Conservation (phyloP, 164 flowering plant genomes). For the Houttuynia cordata region DNA sequence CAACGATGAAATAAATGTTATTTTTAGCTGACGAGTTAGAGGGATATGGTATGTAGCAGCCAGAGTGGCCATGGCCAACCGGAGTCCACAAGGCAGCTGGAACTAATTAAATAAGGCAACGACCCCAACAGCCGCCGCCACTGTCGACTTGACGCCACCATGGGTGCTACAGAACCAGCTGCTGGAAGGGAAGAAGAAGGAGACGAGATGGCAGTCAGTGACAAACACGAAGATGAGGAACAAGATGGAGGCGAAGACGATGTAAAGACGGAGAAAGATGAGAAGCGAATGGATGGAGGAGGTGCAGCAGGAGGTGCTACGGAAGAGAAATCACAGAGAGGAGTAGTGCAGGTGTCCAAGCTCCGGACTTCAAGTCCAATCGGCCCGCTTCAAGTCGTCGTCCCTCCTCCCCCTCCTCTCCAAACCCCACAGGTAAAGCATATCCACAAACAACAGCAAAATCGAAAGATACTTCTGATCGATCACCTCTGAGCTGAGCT, state of each 20-base stretch:
- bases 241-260: background rate
- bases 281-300: background rate
- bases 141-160: background rate
- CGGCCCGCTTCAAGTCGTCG: conserved; percentile 4
- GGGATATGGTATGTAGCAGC: too few relatives aligned
- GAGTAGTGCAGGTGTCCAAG: conserved; percentile 1
- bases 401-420: background rate
- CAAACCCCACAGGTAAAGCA: conserved; percentile 5
- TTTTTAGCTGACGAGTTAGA: too few relatives aligned
- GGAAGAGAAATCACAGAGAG: conserved; percentile 1
- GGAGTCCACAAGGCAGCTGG: too few relatives aligned
- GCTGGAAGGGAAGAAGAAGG: background rate
- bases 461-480: too few relatives aligned
- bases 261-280: background rate
- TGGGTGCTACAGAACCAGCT: background rate
- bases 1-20: too few relatives aligned
- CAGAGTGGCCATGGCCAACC: too few relatives aligned
- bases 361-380: conserved; percentile 1
- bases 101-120: background rate
- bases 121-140: background rate
- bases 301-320: background rate
- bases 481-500: background rate
- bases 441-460: too few relatives aligned
- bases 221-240: conserved; percentile 4
- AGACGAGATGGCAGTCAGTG: background rate